Percentiles rank a stretch among this genome's conserved stretches.
Conservation (phyloP, 2,329 filamentous ascomycete species). For the Clonostachys rosea region DNA sequence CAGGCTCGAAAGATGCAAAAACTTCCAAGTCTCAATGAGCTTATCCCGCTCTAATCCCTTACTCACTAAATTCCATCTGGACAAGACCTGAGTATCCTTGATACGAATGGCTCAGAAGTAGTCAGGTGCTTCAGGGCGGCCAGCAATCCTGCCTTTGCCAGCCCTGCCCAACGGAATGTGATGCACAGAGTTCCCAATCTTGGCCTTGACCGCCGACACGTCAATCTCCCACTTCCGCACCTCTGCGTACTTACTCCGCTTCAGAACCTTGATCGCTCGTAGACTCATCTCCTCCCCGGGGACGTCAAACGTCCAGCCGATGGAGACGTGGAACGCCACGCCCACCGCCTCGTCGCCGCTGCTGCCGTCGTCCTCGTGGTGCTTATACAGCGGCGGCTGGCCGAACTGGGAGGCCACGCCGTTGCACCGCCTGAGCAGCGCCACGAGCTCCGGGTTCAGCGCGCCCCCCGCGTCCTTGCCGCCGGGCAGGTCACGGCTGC, state of each 20-base stretch:
- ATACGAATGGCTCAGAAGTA: no score
- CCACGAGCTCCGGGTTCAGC: constrained; percentile 48
- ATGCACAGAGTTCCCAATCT: constrained; percentile 68
- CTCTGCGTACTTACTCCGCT: constrained; percentile 11
- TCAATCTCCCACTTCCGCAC: constrained; percentile 39
- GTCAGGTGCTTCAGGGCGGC: no score
- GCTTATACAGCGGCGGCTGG: constrained; percentile 68
- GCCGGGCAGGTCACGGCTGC: neutral
- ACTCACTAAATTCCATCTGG: no score
- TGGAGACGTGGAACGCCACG: constrained; percentile 75
- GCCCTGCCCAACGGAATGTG: constrained; percentile 30
- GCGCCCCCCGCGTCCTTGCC: constrained; percentile 15
- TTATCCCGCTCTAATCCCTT: no score
- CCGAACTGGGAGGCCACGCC: constrained; percentile 48
- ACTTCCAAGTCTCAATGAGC: no score
- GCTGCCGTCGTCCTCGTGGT: constrained; percentile 1
- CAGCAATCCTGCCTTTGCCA: no score
- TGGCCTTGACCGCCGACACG: constrained; percentile 63
- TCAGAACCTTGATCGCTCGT: constrained; percentile 15
- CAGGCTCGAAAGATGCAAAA: no score
- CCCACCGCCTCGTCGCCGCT: constrained; percentile 12
- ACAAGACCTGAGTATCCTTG: no score
- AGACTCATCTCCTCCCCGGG: constrained; percentile 34
- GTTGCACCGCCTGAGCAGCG: constrained; percentile 66
- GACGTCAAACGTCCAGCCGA: constrained; percentile 72